Percentiles rank a stretch among this genome's conserved stretches.
phyloP scores from a whole-genome alignment of 176 grass and related monocot species.

The Paspalum notatum region DNA sequence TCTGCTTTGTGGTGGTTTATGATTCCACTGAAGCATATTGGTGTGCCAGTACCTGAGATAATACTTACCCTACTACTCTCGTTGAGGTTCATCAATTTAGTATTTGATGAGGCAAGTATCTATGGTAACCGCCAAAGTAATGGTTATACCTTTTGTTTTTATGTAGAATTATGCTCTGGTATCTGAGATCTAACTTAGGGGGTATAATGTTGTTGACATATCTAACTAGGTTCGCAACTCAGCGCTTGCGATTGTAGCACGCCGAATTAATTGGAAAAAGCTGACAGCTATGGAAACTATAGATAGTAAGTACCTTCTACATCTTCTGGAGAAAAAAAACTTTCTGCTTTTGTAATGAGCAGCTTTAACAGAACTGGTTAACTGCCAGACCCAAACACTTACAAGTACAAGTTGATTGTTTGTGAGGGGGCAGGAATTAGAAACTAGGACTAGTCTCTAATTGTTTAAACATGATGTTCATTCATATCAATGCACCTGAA shows the following conservation, averaged over 20 bases:
- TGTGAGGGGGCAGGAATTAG: background rate
- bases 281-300: constrained; percentile 82
- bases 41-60: constrained; percentile 87
- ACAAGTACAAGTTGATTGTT: background rate
- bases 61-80: constrained; percentile 90
- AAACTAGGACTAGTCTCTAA: background rate
- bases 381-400: background rate
- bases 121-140: constrained; percentile 23
- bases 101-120: constrained; percentile 92
- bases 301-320: constrained; percentile 67
- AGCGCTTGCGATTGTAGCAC: constrained; percentile 82
- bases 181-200: constrained; percentile 32
- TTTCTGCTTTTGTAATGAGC: constrained; percentile 16
- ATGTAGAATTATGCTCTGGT: constrained; percentile 25
- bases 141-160: constrained; percentile 17
- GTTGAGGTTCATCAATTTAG: constrained; percentile 94
- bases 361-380: background rate
- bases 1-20: constrained; percentile 97
- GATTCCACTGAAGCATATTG: constrained; percentile 71
- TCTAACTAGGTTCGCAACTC: constrained; percentile 74
- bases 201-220: constrained; percentile 31
- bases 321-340: background rate
- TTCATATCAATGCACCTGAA: background rate
- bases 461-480: background rate
- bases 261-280: constrained; percentile 71